Evolutionary conservation across 352 stramenopile genomes (phyloP), one percentile per base, ranked within the genome.

Genomic region (Phytophthora sansomeana): DNA sequence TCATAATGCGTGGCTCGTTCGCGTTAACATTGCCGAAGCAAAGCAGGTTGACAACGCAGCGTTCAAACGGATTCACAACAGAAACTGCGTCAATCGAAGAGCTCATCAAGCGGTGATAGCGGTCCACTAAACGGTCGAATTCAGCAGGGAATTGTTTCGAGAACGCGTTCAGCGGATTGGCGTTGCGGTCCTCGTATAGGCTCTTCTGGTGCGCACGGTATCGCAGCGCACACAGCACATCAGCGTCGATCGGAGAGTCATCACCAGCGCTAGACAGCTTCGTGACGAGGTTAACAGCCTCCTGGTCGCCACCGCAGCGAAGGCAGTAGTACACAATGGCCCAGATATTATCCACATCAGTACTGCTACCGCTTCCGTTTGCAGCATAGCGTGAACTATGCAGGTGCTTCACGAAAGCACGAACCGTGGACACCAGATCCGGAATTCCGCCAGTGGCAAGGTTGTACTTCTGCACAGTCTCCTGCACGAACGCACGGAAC

Each of bases 241-340:
- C 70, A 11, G 68, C 76, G 36, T 92, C 84, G 24, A 93, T 67
- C 16, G 81, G 61, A 19, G 67, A 77, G 32, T 90, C 73, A 6
- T 61, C 56, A 41, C 81, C 78, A 2, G 75, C 54, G 13, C 63
- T 69, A 14, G 79, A 71, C 11, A 77, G 68, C 13, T 72, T 89
- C 0, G 61, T 58, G 26, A 78, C 81, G 5, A 94, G 65, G 26
- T 90, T 75, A 4, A 87, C 72, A 7, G 86, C 86, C 62, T 96
- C 87, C 24, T 87, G 69, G 19, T 92, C 80, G 19, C 83, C 82
- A 33, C 87, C 87, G 28, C 82, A 91, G 33, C 87, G 87, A 14
- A 96, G 51, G 21, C 78, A 91, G 66, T 93, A 96, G 74, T 93
- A 96, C 8, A 96, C 41, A 47, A 93, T 58, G 1, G 85, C 70